Percentiles rank a stretch among this genome's conserved stretches.
Conservation (phyloP, 1,139 yeast species). For the Meyerozyma carpophila region DNA sequence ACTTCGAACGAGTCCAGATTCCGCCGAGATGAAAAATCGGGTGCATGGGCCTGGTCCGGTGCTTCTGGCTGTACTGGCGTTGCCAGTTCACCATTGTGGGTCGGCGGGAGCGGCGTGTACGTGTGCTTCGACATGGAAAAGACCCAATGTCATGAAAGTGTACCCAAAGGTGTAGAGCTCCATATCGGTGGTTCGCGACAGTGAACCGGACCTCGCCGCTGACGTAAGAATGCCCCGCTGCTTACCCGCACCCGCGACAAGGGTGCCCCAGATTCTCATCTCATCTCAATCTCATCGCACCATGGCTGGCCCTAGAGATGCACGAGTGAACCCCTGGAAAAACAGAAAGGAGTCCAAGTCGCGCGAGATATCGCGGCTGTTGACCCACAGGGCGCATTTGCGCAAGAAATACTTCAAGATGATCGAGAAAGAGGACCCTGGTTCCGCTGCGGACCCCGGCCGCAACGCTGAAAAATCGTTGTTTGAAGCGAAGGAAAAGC, state of each 20-base stretch:
- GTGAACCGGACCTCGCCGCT: neutral
- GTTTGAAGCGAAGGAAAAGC: conserved; percentile 3
- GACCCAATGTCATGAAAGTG: neutral
- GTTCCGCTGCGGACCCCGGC: neutral
- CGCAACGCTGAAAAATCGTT: conserved; percentile 3
- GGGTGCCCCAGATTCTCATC: neutral
- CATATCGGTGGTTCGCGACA: neutral
- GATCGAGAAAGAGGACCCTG: conserved; percentile 56
- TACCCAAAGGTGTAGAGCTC: neutral
- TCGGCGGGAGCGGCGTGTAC: neutral
- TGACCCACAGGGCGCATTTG: conserved; percentile 77
- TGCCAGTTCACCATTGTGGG: neutral
- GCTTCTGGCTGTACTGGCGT: neutral
- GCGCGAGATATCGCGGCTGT: conserved; percentile 66
- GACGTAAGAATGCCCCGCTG: neutral
- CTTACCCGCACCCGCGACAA: neutral
- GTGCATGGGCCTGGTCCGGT: neutral
- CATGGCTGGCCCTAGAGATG: neutral
- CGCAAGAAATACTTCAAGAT: conserved; percentile 75
- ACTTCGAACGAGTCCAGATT: neutral
- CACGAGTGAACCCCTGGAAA: conserved; percentile 23
- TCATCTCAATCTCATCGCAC: neutral
- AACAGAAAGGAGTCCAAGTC: conserved; percentile 39
- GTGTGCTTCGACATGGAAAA: neutral
- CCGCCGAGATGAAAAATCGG: neutral